Conservation (phyloP, 352 stramenopile genomes). For the Globisporangium spiculum region DNA sequence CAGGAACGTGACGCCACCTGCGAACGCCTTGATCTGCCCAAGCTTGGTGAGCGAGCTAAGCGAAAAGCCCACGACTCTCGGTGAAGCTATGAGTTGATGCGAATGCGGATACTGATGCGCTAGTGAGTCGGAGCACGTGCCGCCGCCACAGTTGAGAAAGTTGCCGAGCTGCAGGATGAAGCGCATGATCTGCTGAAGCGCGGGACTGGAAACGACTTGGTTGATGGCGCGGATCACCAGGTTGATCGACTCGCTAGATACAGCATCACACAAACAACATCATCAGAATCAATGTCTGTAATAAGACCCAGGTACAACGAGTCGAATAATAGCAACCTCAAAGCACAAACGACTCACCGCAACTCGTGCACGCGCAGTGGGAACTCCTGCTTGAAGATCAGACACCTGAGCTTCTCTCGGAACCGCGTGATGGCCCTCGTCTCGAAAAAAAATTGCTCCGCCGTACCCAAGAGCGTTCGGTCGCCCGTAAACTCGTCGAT, state of each 20-base stretch:
- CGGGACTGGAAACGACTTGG: slow-evolving; percentile 66
- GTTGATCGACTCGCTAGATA: slow-evolving; percentile 49
- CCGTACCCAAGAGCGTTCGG: slow-evolving; percentile 19
- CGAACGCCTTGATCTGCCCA: slow-evolving; percentile 79
- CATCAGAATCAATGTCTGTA: background rate
- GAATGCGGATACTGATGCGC: background rate
- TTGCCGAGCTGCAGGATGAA: slow-evolving; percentile 80
- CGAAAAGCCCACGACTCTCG: slow-evolving; percentile 55
- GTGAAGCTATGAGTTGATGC: slow-evolving; percentile 1
- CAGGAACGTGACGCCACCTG: slow-evolving; percentile 66
- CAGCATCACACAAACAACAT: background rate
- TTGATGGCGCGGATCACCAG: slow-evolving; percentile 64
- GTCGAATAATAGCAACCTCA: background rate
- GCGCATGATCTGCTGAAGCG: slow-evolving; percentile 56
- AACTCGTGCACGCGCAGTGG: slow-evolving; percentile 58
- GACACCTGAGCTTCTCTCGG: slow-evolving; percentile 63
- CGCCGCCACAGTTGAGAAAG: slow-evolving; percentile 56
- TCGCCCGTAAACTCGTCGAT: slow-evolving; percentile 58
- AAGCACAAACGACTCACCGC: slow-evolving; percentile 30
- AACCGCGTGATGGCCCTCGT: slow-evolving; percentile 58
- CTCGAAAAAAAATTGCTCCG: slow-evolving; percentile 75
- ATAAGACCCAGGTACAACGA: background rate
- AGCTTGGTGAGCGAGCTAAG: slow-evolving; percentile 76
- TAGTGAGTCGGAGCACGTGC: background rate
- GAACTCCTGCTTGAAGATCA: slow-evolving; percentile 84